phyloP scores from a whole-genome alignment of 1,284 basidiomycete genomes.

The Leccinum fallax region DNA sequence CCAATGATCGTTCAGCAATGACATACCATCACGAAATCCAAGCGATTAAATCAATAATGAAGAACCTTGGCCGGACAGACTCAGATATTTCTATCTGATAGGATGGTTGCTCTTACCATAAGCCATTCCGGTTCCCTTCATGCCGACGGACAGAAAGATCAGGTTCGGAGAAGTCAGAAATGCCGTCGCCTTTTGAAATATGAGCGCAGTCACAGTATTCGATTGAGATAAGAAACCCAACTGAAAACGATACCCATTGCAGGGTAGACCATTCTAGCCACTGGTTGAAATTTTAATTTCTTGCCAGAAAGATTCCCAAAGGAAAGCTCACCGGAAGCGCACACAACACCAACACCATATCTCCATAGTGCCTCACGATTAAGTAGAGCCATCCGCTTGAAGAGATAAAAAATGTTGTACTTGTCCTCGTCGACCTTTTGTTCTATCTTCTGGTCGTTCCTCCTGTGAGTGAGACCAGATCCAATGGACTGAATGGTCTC shows the following conservation, averaged over 20 bases:
- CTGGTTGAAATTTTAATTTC: conserved; percentile 24
- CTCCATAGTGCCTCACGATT: conserved; percentile 59
- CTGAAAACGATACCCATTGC: conserved; percentile 84
- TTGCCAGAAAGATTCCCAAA: background rate
- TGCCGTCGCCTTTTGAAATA: conserved; percentile 49
- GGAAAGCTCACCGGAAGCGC: conserved; percentile 51
- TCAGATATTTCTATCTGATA: conserved; percentile 5
- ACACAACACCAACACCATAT: conserved; percentile 58
- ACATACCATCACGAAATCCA: conserved; percentile 39
- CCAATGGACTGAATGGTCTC: conserved; percentile 70
- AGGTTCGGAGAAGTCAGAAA: conserved; percentile 60
- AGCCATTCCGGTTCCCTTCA: conserved; percentile 68
- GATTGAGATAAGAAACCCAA: conserved; percentile 15
- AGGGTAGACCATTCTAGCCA: conserved; percentile 84
- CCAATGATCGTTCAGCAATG: background rate
- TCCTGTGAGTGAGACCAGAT: conserved; percentile 66
- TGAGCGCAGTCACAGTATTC: background rate
- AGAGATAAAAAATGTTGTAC: conserved; percentile 58
- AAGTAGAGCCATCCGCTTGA: conserved; percentile 71
- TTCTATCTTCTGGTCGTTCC: conserved; percentile 39
- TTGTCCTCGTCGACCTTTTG: conserved; percentile 45
- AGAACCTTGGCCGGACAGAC: conserved; percentile 55
- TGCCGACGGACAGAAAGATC: conserved; percentile 46
- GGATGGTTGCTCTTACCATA: conserved; percentile 47
- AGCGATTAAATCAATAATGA: conserved; percentile 79